Base-by-base conservation (phyloP, 129 eudicot genomes). In the Escallonia herrerae region DNA sequence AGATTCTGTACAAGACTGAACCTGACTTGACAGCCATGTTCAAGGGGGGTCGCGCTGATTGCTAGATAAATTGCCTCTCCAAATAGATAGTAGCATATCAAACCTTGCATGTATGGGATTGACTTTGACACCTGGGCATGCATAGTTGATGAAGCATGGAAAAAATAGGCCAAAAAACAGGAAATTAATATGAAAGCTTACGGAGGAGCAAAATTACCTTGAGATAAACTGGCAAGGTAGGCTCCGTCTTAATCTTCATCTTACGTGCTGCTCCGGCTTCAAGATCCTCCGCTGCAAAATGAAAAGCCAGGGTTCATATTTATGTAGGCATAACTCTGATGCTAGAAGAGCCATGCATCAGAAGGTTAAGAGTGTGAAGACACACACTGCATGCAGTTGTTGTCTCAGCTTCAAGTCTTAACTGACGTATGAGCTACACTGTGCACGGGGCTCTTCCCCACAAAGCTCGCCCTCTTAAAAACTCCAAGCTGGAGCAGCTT, bases 151-250 rank as follows among this genome's bases (percentile, higher is more conserved):
- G 14, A 5, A 55, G 61, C 4, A 63, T 47, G 63, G 63, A 39
- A 12, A n/a, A 43, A 64, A 12, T 2, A 59, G 33, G 33, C 33
- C 33, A 22, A 22, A 22, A 22, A 22, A 22, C n/a, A 22, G 33
- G 33, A 22, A 22, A 1, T 22, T 22, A 22, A 65, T 55, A 38
- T 68, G 57, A 43, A 69, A 65, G 22, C 58, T n/a, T 51, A 22
- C 33, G 33, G 54, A 65, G 40, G 33, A 43, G 64, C 57, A 51
- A 47, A 4, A 62, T 62, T 78, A 91, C 96, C 98, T 91, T 91
- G 64, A 91, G 88, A 72, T 75, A 81, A 49, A 87, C 78, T 71
- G 95, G 98, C 80, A 85, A 77, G n/a, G 98, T 91, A 11, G 96
- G 98, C 75, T 91, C 96, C 11, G 96, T 68, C 38, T 83, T 89